Evolutionary conservation across 805 yeast genomes (phyloP), one percentile per base, ranked within the genome.

Genomic region (Candida patagonica): DNA sequence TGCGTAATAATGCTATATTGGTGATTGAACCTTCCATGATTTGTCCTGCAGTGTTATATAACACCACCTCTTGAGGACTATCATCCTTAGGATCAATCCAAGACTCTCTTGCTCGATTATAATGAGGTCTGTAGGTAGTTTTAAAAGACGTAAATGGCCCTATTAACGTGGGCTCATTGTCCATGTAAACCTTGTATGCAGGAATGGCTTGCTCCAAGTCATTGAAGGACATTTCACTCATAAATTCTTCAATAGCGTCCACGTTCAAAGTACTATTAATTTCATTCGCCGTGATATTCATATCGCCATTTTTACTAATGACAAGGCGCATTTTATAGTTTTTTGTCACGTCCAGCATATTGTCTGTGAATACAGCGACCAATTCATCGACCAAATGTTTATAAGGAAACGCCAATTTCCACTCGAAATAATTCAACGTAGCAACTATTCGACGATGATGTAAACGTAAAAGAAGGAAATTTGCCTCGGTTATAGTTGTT

Each of bases 141-240:
- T 89, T 89, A 62, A 87, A 81, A 4, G 94, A 79, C 0, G 95
- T 85, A 59, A 82, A 84, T 1, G 84, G 83, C 2, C 94, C 74
- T 1, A 75, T 70, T 32, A 69, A 47, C 1, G 73, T 67, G 1
- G 76, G 66, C 23, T 66, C 59, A 0, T 63, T 53, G 54, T 82
- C 89, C 3, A 87, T 51, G 50, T 74, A 76, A 0, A 86, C 76
- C 16, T 68, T 73, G 78, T 82, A 87, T 0, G 59, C 42, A 7
- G 57, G 56, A 35, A 26, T n/a, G 3, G 32, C 25, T 7, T 19
- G 15, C 17, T 27, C 23, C 26, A 20, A 50, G 45, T 47, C 59
- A n/a, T n/a, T n/a, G n/a, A n/a, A n/a, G n/a, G n/a, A n/a, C n/a
- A n/a, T n/a, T n/a, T n/a, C n/a, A n/a, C n/a, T n/a, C n/a, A n/a